Percentiles rank a stretch among this genome's conserved stretches.
phyloP scores from a whole-genome alignment of 1,284 basidiomycete genomes.

The Cutaneotrichosporon sp. region DNA sequence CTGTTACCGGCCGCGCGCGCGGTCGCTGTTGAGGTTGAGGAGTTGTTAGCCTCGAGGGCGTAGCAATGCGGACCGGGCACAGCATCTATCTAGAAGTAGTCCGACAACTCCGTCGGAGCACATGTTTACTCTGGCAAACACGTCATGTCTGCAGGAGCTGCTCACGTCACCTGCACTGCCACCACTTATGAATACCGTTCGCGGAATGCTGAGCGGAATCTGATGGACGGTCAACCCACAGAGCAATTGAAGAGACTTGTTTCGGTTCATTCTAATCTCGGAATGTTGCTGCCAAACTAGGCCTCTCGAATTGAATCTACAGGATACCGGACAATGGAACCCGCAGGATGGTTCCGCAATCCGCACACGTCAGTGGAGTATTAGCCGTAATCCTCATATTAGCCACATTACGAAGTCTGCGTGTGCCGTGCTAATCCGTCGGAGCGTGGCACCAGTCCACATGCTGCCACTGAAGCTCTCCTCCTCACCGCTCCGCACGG shows the following conservation, averaged over 20 bases:
- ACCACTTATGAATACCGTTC: background rate
- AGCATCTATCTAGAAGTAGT: background rate
- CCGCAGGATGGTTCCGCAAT: too few species aligned
- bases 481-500: too few species aligned
- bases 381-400: too few species aligned
- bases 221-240: background rate
- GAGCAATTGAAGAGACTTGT: background rate
- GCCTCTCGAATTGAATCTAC: too few species aligned
- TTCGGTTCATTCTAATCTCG: too few species aligned
- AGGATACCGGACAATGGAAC: too few species aligned
- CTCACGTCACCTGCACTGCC: background rate
- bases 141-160: background rate
- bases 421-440: too few species aligned
- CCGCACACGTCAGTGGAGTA: too few species aligned
- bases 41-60: slow-evolving; percentile 7
- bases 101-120: background rate
- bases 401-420: too few species aligned
- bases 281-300: too few species aligned
- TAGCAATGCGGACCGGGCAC: background rate
- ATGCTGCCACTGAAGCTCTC: too few species aligned
- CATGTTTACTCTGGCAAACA: background rate
- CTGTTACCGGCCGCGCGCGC: slow-evolving; percentile 28
- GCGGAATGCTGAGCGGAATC: background rate
- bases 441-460: too few species aligned
- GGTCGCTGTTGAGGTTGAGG: slow-evolving; percentile 31